phyloP scores from a whole-genome alignment of 2,329 filamentous ascomycete species.

The Lecanicillium sp. region DNA sequence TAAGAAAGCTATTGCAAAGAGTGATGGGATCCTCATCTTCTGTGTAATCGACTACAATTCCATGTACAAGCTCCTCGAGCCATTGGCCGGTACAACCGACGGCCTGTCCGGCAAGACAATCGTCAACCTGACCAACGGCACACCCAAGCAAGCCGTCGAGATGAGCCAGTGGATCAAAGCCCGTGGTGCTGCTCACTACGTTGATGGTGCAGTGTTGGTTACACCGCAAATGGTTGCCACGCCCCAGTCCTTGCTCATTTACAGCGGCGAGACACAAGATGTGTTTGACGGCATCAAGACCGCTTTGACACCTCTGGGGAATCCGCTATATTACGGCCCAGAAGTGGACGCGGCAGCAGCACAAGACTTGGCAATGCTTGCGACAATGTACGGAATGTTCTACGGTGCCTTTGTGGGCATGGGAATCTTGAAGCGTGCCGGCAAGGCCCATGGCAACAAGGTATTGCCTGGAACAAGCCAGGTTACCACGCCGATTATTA shows the following conservation, averaged over 20 bases:
- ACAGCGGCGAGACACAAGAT: constrained; percentile 14
- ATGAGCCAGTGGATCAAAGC: constrained; percentile 11
- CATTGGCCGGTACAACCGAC: not conserved
- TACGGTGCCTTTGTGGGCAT: constrained; percentile 16
- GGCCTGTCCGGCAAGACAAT: constrained; percentile 15
- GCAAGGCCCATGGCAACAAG: constrained; percentile 1
- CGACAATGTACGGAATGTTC: constrained; percentile 20
- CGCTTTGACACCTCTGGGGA: constrained; percentile 14
- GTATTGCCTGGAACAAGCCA: constrained; percentile 7
- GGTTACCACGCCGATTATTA: constrained; percentile 16
- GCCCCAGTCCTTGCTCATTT: constrained; percentile 13
- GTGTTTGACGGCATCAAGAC: constrained; percentile 4
- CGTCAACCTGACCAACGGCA: constrained; percentile 21
- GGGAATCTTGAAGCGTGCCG: constrained; percentile 13
- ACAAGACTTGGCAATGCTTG: constrained; percentile 17
- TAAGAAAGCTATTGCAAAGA: constrained; percentile 9
- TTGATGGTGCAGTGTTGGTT: constrained; percentile 22
- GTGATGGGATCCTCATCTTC: constrained; percentile 14
- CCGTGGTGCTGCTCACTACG: constrained; percentile 12
- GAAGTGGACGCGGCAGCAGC: constrained; percentile 15
- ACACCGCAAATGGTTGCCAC: constrained; percentile 18
- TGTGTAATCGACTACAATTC: constrained; percentile 18
- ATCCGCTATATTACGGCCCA: constrained; percentile 10
- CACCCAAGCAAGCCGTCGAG: constrained; percentile 13
- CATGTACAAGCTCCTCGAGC: constrained; percentile 9